Evolutionary conservation across 805 yeast species (phyloP).

Genomic region (Lachancea quebecensis): DNA sequence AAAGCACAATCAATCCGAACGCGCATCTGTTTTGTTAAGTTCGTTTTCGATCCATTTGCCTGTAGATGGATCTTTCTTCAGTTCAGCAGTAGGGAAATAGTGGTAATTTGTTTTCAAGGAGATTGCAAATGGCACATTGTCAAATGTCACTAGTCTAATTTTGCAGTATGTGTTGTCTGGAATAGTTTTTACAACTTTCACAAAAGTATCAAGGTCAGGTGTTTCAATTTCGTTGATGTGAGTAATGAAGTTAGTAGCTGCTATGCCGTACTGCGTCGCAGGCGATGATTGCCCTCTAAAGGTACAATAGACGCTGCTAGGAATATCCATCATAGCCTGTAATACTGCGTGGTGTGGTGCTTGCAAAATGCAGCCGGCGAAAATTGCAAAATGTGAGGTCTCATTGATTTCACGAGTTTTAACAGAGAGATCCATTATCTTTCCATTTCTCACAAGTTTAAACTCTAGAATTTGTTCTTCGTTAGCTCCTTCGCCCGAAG

Average conservation of each 20-base stretch:
- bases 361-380: constrained; percentile 83
- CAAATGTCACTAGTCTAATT: constrained; percentile 74
- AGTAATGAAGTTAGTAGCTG: constrained; percentile 77
- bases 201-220: constrained; percentile 59
- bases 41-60: constrained; percentile 52
- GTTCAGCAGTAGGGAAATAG: constrained; percentile 70
- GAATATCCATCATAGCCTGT: constrained; percentile 69
- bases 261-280: constrained; percentile 72
- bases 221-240: constrained; percentile 78
- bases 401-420: constrained; percentile 56
- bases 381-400: constrained; percentile 62
- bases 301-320: constrained; percentile 79
- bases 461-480: constrained; percentile 38
- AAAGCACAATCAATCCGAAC: constrained; percentile 5
- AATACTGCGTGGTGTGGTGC: constrained; percentile 90
- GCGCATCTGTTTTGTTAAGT: constrained; percentile 34
- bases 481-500: constrained; percentile 37
- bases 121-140: constrained; percentile 78
- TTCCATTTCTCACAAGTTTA: constrained; percentile 64
- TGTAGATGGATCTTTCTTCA: constrained; percentile 40
- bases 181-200: constrained; percentile 57
- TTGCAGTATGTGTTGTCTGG: constrained; percentile 79
- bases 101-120: constrained; percentile 84
- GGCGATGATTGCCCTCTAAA: constrained; percentile 77
- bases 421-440: constrained; percentile 53